These are phyloP conservation scores for Scutellaria minor DNA, from an alignment of 257 asterid genomes.

Conservation along the genomic window DNA sequence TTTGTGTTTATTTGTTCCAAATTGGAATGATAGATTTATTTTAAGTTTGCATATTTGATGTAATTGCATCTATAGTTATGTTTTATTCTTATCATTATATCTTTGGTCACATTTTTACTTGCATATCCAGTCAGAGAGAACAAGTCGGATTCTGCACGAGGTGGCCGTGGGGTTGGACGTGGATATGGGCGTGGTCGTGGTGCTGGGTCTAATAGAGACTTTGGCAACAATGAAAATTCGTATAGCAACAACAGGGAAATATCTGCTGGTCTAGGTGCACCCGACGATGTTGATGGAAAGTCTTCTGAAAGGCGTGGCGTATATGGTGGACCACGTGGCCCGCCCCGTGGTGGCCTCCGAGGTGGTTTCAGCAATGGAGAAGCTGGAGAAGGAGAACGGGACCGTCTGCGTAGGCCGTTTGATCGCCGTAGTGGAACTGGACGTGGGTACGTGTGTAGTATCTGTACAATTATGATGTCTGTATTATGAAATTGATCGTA, in stretches of 20 bases:
- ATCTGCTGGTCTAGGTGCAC: constrained; percentile 51
- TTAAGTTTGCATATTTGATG: not conserved
- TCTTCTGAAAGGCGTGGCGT: constrained; percentile 72
- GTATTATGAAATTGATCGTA: not conserved
- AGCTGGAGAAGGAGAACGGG: constrained; percentile 58
- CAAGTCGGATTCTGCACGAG: constrained; percentile 61
- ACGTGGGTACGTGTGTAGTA: constrained; percentile 53
- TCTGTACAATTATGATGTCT: not conserved
- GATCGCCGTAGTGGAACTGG: constrained; percentile 87
- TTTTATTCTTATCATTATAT: not conserved
- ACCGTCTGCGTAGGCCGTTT: constrained; percentile 58
- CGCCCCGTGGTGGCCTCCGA: constrained; percentile 69
- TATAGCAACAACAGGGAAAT: constrained; percentile 53
- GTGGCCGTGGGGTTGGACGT: constrained; percentile 66
- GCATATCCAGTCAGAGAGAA: constrained; percentile 59
- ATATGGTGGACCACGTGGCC: constrained; percentile 62
- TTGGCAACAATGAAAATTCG: constrained; percentile 46
- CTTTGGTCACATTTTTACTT: not conserved
- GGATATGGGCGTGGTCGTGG: constrained; percentile 72
- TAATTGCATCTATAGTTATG: not conserved
- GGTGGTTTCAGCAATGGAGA: constrained; percentile 79
- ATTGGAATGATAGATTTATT: not conserved
- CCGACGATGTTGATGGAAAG: constrained; percentile 55
- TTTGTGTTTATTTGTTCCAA: not conserved
- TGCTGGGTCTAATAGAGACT: constrained; percentile 60